phyloP scores from a whole-genome alignment of 192 early-diverging fungal species.

The Funneliformis geosporum region DNA sequence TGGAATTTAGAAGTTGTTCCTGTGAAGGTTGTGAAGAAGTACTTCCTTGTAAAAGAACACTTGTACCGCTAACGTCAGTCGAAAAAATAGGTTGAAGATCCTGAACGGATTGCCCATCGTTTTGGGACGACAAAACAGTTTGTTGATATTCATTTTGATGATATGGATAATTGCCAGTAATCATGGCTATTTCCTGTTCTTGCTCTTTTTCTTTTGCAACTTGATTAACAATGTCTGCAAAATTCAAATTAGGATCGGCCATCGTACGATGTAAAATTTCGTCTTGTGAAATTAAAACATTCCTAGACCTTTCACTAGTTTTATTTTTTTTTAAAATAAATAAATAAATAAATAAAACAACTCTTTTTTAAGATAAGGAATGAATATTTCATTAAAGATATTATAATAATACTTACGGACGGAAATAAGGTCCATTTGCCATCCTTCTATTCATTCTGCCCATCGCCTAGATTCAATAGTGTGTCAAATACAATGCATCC shows the following conservation, averaged over 20 bases:
- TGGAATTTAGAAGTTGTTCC: neutral
- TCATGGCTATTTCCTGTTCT: conserved; percentile 3
- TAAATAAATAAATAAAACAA: neutral
- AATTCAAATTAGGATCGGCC: neutral
- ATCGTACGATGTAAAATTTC: conserved; percentile 11
- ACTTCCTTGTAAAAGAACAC: neutral
- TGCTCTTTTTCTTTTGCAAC: conserved; percentile 14
- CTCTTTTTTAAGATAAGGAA: neutral
- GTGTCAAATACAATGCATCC: neutral
- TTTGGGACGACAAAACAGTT: neutral
- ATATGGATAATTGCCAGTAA: neutral
- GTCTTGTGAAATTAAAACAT: conserved; percentile 18
- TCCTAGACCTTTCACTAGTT: neutral
- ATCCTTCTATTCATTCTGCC: neutral
- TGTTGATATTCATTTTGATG: neutral
- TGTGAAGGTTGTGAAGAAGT: neutral
- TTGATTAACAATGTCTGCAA: conserved; percentile 11
- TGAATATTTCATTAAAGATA: neutral
- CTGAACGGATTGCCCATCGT: neutral
- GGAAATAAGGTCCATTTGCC: neutral
- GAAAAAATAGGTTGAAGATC: neutral
- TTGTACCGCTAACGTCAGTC: neutral
- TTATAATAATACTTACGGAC: neutral
- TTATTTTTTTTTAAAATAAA: neutral
- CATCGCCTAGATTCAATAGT: neutral